These are phyloP conservation scores for Trichoderma arundinaceum DNA, from an alignment of 2,329 filamentous ascomycete species.

Conservation along the genomic window DNA sequence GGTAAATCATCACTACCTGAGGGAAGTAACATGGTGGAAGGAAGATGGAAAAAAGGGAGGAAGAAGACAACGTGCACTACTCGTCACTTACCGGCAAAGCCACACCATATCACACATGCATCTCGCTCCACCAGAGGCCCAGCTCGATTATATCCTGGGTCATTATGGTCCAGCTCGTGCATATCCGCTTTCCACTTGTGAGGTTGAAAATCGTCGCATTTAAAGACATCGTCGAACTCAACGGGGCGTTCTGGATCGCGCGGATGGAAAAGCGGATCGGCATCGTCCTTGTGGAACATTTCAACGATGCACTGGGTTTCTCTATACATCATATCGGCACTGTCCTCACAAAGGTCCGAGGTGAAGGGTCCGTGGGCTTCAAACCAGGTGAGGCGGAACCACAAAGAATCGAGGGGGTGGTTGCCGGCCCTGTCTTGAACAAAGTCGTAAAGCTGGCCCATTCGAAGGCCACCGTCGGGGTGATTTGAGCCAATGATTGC, in stretches of 20 bases:
- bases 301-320: background rate
- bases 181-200: background rate
- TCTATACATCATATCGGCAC: background rate
- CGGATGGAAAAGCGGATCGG: background rate
- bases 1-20: too few relatives aligned
- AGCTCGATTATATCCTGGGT: background rate
- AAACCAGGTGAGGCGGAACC: slow-evolving; percentile 12
- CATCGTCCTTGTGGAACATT: slow-evolving; percentile 6
- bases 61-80: background rate
- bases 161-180: background rate
- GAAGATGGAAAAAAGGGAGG: background rate
- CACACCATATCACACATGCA: background rate
- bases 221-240: background rate
- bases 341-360: background rate
- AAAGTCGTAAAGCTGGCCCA: slow-evolving; percentile 22
- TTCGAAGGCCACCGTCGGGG: background rate
- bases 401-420: slow-evolving; percentile 4
- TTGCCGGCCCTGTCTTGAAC: slow-evolving; percentile 4
- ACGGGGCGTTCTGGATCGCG: background rate
- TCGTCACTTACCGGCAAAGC: background rate
- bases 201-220: background rate
- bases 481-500: background rate
- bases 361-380: background rate
- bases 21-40: too few relatives aligned
- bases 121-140: background rate